phyloP scores from a whole-genome alignment of 1,139 yeast genomes.

The Saccharomycopsis hybrid region DNA sequence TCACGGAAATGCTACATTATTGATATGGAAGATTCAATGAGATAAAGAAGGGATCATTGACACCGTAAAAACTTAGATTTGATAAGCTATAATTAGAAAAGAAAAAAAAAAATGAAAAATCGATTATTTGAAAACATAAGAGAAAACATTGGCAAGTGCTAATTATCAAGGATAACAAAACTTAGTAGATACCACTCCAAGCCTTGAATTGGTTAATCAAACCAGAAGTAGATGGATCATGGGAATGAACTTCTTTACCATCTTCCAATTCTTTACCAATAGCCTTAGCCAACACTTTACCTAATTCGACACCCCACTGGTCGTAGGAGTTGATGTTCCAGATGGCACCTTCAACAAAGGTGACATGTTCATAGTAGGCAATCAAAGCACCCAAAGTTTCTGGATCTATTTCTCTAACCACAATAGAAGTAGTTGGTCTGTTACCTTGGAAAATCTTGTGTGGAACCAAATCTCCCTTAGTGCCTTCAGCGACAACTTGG shows the following conservation, averaged over 20 bases:
- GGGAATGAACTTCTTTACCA: slow-evolving; percentile 49
- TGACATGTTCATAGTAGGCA: slow-evolving; percentile 95
- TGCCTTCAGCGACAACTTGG: slow-evolving; percentile 85
- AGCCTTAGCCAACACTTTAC: slow-evolving; percentile 94
- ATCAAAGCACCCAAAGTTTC: slow-evolving; percentile 92
- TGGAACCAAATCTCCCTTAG: slow-evolving; percentile 77
- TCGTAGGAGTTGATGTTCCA: slow-evolving; percentile 99
- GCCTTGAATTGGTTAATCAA: slow-evolving; percentile 90
- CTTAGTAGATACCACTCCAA: slow-evolving; percentile 41
- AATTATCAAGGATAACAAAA: neutral
- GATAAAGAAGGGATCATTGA: too few relatives aligned
- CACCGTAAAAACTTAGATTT: too few relatives aligned
- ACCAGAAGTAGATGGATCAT: slow-evolving; percentile 87
- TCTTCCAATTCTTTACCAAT: slow-evolving; percentile 83
- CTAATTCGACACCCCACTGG: slow-evolving; percentile 99
- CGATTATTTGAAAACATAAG: too few relatives aligned
- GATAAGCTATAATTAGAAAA: too few relatives aligned
- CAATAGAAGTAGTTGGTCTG: slow-evolving; percentile 97
- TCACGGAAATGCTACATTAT: too few relatives aligned
- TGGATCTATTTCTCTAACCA: slow-evolving; percentile 94
- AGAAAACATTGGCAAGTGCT: too few relatives aligned
- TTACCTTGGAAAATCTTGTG: slow-evolving; percentile 96
- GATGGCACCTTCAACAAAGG: slow-evolving; percentile 96
- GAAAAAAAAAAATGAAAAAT: too few relatives aligned
- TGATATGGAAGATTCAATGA: too few relatives aligned